phyloP scores from a whole-genome alignment of 2,329 filamentous ascomycete genomes.

The Venturia asperata region DNA sequence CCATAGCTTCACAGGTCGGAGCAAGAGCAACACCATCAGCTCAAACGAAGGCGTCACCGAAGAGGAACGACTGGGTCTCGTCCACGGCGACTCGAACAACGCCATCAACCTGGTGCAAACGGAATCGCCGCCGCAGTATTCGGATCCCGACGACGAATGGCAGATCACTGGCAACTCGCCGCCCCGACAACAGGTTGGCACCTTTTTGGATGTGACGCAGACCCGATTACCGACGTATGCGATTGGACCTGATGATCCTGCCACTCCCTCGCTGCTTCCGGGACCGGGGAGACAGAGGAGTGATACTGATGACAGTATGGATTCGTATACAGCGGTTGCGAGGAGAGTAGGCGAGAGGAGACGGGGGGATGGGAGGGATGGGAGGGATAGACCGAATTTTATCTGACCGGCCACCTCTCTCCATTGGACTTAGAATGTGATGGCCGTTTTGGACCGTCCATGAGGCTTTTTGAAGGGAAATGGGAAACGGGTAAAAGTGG shows the following conservation, averaged over 20 bases:
- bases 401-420: conserved; percentile 7
- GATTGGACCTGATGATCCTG: not conserved
- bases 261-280: not conserved
- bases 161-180: conserved; percentile 14
- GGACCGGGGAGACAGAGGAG: not conserved
- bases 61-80: conserved; percentile 74
- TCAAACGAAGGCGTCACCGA: conserved; percentile 57
- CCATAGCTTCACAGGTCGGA: conserved; percentile 25
- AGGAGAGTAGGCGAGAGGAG: not conserved
- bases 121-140: conserved; percentile 15
- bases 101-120: conserved; percentile 22
- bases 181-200: not conserved
- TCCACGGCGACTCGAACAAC: conserved; percentile 58
- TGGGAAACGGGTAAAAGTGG: not conserved
- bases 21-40: conserved; percentile 28
- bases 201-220: conserved; percentile 13
- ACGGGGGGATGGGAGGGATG: not conserved
- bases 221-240: conserved; percentile 13
- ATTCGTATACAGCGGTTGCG: not conserved
- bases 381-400: conserved; percentile 4
- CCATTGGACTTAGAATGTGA: not conserved
- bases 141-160: conserved; percentile 18
- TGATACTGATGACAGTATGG: not conserved
- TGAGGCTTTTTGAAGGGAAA: not conserved
- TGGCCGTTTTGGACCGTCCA: not conserved